Evolutionary conservation across 2,329 filamentous ascomycete species (phyloP).

Genomic region (Cladosporium sp.): DNA sequence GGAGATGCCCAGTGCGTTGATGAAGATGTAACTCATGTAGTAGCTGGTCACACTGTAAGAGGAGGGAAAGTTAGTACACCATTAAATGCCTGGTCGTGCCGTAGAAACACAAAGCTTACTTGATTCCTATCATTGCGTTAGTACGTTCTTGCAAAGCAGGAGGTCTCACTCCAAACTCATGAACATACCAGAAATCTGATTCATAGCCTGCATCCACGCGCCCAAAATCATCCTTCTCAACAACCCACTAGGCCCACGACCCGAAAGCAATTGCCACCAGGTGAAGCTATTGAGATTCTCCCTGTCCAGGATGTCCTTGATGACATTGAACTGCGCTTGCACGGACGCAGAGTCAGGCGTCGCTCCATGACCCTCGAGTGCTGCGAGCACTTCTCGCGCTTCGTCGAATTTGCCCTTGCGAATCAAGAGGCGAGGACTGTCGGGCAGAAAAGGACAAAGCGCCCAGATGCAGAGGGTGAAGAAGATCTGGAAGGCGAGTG

Average conservation of each 20-base stretch:
- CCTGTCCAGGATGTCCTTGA: slow-evolving; percentile 47
- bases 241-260: slow-evolving; percentile 6
- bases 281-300: slow-evolving; percentile 43
- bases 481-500: slow-evolving; percentile 51
- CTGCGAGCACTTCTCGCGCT: slow-evolving; percentile 41
- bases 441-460: slow-evolving; percentile 34
- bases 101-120: neutral
- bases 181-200: slow-evolving; percentile 18
- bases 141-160: neutral
- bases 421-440: slow-evolving; percentile 42
- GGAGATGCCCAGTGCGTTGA: slow-evolving; percentile 48
- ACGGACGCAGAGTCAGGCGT: slow-evolving; percentile 38
- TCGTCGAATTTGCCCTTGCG: slow-evolving; percentile 52
- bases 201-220: slow-evolving; percentile 27
- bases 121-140: neutral
- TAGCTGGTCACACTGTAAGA: slow-evolving; percentile 23
- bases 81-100: no score
- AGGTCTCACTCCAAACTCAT: neutral
- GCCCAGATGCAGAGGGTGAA: slow-evolving; percentile 45
- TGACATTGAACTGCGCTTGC: slow-evolving; percentile 45
- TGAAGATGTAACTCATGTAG: slow-evolving; percentile 46
- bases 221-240: slow-evolving; percentile 22
- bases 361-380: slow-evolving; percentile 43
- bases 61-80: neutral
- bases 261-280: slow-evolving; percentile 43